These are phyloP conservation scores for Tolypocladium guangdongense DNA, from an alignment of 2,329 filamentous ascomycete species.

Conservation along the genomic window DNA sequence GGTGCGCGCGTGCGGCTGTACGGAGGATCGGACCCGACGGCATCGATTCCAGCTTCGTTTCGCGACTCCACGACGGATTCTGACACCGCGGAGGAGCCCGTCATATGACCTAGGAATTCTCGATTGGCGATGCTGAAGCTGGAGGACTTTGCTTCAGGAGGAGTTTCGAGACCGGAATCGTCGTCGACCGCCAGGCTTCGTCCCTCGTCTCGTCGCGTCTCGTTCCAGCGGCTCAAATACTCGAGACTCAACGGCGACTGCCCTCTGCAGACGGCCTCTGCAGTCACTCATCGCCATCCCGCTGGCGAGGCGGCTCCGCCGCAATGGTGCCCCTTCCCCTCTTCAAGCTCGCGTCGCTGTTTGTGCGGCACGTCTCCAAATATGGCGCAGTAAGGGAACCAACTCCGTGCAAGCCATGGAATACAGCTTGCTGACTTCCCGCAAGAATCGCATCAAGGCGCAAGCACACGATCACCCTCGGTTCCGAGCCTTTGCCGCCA, in stretches of 20 bases:
- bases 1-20: background rate
- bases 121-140: background rate
- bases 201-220: background rate
- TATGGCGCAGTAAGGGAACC: slow-evolving; percentile 52
- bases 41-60: background rate
- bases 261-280: background rate
- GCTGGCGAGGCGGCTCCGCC: slow-evolving; percentile 1
- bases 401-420: background rate
- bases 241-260: background rate
- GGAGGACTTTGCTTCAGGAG: background rate
- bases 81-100: background rate
- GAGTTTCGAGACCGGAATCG: background rate
- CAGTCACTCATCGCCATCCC: background rate
- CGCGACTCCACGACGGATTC: background rate
- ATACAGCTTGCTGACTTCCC: slow-evolving; percentile 6
- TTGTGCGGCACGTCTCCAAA: slow-evolving; percentile 56
- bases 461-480: slow-evolving; percentile 54
- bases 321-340: slow-evolving; percentile 54
- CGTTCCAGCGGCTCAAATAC: background rate
- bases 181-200: background rate
- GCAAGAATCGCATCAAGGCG: slow-evolving; percentile 53
- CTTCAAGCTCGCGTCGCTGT: slow-evolving; percentile 55
- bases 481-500: slow-evolving; percentile 49
- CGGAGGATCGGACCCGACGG: background rate
- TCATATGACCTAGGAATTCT: background rate